A percentile compares a stretch with the other conserved stretches of the same genome.
These are phyloP conservation scores for Penicillium angulare DNA, from an alignment of 495 filamentous ascomycete species.

Conservation along the genomic window DNA sequence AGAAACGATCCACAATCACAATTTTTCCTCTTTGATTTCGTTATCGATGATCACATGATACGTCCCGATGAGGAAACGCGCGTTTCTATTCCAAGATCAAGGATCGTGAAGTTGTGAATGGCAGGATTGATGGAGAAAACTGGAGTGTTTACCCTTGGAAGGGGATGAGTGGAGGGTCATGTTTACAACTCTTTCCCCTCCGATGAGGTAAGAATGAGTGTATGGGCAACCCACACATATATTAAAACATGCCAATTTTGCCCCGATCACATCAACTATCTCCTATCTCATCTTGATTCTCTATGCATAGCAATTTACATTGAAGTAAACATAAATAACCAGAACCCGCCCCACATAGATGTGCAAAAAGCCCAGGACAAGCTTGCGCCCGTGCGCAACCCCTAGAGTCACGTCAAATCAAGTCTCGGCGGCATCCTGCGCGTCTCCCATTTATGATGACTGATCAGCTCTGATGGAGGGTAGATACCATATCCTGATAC, in stretches of 20 bases:
- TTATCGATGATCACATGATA: not conserved
- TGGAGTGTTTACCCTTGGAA: too few relatives aligned
- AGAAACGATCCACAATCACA: not conserved
- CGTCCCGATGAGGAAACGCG: not conserved
- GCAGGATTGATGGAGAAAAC: not conserved
- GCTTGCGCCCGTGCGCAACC: slow-evolving; percentile 13
- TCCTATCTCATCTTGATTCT: too few relatives aligned
- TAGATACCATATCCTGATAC: too few relatives aligned
- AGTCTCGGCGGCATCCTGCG: not conserved
- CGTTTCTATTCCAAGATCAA: not conserved
- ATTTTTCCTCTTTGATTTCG: not conserved
- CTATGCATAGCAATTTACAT: too few relatives aligned
- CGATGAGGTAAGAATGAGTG: too few relatives aligned
- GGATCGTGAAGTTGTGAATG: not conserved
- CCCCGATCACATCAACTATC: too few relatives aligned
- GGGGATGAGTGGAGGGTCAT: too few relatives aligned
- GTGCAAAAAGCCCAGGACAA: slow-evolving; percentile 9
- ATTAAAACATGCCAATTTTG: too few relatives aligned
- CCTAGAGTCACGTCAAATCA: not conserved
- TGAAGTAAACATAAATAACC: too few relatives aligned
- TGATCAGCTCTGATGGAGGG: not conserved
- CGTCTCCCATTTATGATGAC: not conserved
- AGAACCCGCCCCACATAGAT: too few relatives aligned
- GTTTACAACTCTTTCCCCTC: too few relatives aligned
- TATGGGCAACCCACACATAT: too few relatives aligned